A percentile compares a stretch with the other conserved stretches of the same genome.
Conservation (phyloP, 2,329 filamentous ascomycete genomes). For the Pyricularia sp. region DNA sequence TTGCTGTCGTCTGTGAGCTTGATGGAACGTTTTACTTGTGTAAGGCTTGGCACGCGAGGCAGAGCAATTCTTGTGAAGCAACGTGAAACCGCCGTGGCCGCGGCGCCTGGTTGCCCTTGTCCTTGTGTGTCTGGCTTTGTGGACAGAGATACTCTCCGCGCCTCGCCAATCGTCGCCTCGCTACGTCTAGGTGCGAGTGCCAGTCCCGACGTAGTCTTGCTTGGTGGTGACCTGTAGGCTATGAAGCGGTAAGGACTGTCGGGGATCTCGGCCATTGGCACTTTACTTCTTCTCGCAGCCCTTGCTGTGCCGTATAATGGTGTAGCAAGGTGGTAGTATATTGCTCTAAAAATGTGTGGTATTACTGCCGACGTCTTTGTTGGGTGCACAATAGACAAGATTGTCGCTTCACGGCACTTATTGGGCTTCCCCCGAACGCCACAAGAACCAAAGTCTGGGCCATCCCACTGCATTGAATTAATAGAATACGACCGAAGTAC, state of each 20-base stretch:
- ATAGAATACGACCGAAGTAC: background rate
- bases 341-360: background rate
- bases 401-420: background rate
- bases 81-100: background rate
- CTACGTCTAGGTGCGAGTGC: background rate
- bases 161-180: background rate
- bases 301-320: background rate
- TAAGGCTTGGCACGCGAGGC: background rate
- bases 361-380: background rate
- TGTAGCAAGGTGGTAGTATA: background rate
- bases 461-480: background rate
- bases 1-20: background rate
- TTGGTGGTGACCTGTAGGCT: background rate
- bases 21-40: background rate
- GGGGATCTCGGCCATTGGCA: background rate
- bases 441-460: background rate
- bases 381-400: background rate
- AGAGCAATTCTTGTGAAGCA: background rate
- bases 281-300: background rate
- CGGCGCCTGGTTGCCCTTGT: background rate
- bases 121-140: background rate
- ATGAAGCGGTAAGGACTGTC: background rate
- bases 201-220: background rate
- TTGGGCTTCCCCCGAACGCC: background rate
- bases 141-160: background rate